phyloP scores from a whole-genome alignment of 1,284 basidiomycete species.

The Entoloma clypeatum region DNA sequence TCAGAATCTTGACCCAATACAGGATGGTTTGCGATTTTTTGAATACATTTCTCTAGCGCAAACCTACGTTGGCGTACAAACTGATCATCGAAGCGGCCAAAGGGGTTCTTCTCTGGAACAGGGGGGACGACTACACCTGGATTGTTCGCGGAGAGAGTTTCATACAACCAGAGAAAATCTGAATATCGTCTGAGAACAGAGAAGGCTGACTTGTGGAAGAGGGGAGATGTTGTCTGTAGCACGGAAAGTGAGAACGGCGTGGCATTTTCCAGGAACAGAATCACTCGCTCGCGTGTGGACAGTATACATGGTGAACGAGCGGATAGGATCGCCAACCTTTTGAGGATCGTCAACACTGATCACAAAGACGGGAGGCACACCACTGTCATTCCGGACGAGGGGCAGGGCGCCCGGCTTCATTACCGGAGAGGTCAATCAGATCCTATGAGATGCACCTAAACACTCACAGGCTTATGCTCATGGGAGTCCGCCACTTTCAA shows the following conservation, averaged over 20 bases:
- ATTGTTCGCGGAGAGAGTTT: constrained; percentile 86
- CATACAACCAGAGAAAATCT: constrained; percentile 97
- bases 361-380: constrained; percentile 60
- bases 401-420: constrained; percentile 20
- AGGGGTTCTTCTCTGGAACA: constrained; percentile 91
- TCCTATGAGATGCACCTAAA: neutral
- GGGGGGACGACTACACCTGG: constrained; percentile 97
- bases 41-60: constrained; percentile 86
- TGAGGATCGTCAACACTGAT: constrained; percentile 92
- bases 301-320: constrained; percentile 92
- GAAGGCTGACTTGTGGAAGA: constrained; percentile 78
- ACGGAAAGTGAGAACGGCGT: constrained; percentile 8
- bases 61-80: constrained; percentile 84
- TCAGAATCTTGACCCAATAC: constrained; percentile 82
- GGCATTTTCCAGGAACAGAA: constrained; percentile 2
- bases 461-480: constrained; percentile 19
- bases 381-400: constrained; percentile 36
- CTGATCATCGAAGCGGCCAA: constrained; percentile 85
- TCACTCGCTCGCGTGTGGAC: constrained; percentile 75
- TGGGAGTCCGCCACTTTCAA: constrained; percentile 26
- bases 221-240: constrained; percentile 73
- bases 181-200: constrained; percentile 94
- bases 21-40: constrained; percentile 86
- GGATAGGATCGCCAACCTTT: constrained; percentile 88
- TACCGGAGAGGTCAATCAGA: constrained; percentile 9